Evolutionary conservation across 179 eudicot species (phyloP), one percentile per base, ranked within the genome.

Genomic region (Beta lomatogona): DNA sequence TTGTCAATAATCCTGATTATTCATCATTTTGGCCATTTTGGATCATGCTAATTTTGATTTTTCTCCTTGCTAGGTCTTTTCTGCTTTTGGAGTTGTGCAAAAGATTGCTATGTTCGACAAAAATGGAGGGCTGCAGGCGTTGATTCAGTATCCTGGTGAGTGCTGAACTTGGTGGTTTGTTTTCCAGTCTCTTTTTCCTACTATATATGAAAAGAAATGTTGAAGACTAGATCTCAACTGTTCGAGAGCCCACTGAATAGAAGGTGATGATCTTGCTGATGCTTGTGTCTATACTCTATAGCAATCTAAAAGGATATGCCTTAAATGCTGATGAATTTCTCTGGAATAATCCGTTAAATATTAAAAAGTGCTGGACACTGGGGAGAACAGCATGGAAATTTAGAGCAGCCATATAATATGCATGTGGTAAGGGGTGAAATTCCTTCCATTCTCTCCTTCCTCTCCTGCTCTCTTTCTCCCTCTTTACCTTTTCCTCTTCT

Each of bases 51-150:
- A 36, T 64, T 61, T 64, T 69, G 70, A 55, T 70, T 75, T 55
- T 77, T 60, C 64, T 66, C 50, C 46, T 31, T 76, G 21, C 85
- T 75, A 97, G 99, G 99, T 97, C 65, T 94, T 97, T 79, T 91
- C 99, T 69, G 89, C 98, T 31, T 94, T 94, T 90, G 99, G 99
- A 65, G 88, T 92, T 82, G 97, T 97, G 82, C 87, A 94, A 71
- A 97, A 97, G 90, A 97, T 97, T 86, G 99, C 99, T 54, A 97
- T 97, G 97, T 97, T 97, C 83, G 99, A 97, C 80, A 97, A 97
- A 82, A 94, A 97, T 76, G 97, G 97, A 36, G 99, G 98, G 80
- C 86, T 94, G 77, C 99, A 97, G 85, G 99, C 98, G 75, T 86
- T 97, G 90, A 88, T 97, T 80, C 99, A 97, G 83, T 97, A 94